These are phyloP conservation scores for Backusella circina DNA, from an alignment of 192 early-diverging fungal species.

Conservation along the genomic window DNA sequence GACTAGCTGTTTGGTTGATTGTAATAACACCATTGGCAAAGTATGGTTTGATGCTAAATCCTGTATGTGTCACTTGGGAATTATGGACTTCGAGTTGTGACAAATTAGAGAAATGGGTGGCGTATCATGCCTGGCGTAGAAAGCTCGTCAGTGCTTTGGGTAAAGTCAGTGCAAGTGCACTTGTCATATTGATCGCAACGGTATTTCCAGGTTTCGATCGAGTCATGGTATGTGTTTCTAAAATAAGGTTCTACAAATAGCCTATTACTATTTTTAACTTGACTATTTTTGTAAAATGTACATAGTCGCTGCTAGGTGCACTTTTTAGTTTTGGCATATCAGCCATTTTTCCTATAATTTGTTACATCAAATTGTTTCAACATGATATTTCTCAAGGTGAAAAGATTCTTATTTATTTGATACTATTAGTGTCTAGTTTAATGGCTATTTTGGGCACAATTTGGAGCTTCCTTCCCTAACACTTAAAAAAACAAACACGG, in stretches of 20 bases:
- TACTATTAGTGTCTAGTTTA: slow-evolving; percentile 10
- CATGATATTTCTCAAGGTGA: slow-evolving; percentile 7
- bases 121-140: slow-evolving; percentile 22
- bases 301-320: slow-evolving; percentile 28
- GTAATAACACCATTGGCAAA: slow-evolving; percentile 71
- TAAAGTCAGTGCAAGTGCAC: slow-evolving; percentile 31
- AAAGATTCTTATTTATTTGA: background rate
- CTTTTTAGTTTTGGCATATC: slow-evolving; percentile 35
- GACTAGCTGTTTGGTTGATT: slow-evolving; percentile 56
- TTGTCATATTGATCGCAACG: slow-evolving; percentile 49
- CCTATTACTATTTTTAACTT: background rate
- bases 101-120: slow-evolving; percentile 21
- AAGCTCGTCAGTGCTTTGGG: slow-evolving; percentile 19
- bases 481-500: background rate
- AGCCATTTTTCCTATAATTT: slow-evolving; percentile 35
- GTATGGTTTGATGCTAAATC: slow-evolving; percentile 62
- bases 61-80: slow-evolving; percentile 50
- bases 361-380: slow-evolving; percentile 26
- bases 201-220: slow-evolving; percentile 63
- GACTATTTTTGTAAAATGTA: background rate
- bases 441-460: slow-evolving; percentile 22
- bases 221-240: slow-evolving; percentile 49
- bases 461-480: slow-evolving; percentile 28
- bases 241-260: background rate
- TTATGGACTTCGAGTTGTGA: slow-evolving; percentile 19